These are phyloP conservation scores for Hypericum androsaemum DNA, from an alignment of 345 rosid genomes.

Conservation along the genomic window DNA sequence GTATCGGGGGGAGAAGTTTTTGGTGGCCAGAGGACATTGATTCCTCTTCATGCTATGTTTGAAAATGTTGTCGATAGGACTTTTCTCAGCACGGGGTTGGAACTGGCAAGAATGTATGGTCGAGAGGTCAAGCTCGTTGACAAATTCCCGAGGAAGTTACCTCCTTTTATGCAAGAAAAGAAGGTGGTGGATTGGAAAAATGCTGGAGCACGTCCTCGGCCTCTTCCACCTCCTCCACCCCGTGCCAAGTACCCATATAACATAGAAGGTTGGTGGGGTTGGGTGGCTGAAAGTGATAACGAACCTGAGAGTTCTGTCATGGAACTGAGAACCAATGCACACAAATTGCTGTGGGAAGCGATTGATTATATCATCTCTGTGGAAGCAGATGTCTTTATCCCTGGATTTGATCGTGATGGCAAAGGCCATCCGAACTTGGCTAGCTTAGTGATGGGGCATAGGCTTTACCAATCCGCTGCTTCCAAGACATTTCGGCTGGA, in stretches of 20 bases:
- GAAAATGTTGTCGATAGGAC: conserved; percentile 88
- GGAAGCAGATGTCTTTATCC: conserved; percentile 88
- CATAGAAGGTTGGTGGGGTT: conserved; percentile 99
- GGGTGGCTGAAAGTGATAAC: conserved; percentile 99
- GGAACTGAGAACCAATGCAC: conserved; percentile 94
- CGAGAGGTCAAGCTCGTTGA: conserved; percentile 58
- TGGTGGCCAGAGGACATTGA: conserved; percentile 85
- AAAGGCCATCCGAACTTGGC: conserved; percentile 92
- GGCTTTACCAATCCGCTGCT: conserved; percentile 83
- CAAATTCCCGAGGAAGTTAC: conserved; percentile 32
- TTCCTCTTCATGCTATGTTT: conserved; percentile 85
- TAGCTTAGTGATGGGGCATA: conserved; percentile 87
- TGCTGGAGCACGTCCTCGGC: conserved; percentile 81
- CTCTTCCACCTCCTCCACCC: conserved; percentile 94
- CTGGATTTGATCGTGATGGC: conserved; percentile 86
- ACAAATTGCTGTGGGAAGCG: conserved; percentile 92
- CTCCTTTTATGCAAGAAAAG: conserved; percentile 41
- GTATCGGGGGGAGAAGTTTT: conserved; percentile 93
- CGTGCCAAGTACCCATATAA: conserved; percentile 77
- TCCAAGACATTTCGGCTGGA: conserved; percentile 75
- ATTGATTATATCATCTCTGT: conserved; percentile 72
- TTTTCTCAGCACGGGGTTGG: conserved; percentile 79
- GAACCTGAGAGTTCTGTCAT: conserved; percentile 95
- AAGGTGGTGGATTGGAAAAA: conserved; percentile 53
- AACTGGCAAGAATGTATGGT: conserved; percentile 76